phyloP scores from a whole-genome alignment of 345 rosid species.

The Murraya koenigii region DNA sequence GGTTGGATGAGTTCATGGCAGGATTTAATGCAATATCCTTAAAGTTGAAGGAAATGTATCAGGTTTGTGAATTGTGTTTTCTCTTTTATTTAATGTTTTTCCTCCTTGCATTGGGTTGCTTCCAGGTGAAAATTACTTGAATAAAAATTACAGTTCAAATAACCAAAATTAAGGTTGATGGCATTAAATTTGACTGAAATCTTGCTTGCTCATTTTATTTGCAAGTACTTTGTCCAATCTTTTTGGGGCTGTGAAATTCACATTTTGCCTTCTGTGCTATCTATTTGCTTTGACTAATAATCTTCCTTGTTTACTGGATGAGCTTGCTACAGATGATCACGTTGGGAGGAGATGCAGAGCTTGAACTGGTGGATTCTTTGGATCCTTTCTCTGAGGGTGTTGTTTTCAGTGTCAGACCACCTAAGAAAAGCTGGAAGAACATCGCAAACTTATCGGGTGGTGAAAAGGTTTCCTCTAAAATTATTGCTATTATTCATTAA shows the following conservation, averaged over 20 bases:
- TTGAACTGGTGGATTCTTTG: conserved; percentile 91
- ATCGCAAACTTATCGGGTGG: conserved; percentile 97
- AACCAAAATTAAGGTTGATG: background rate
- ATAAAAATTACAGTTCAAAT: background rate
- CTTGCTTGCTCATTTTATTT: background rate
- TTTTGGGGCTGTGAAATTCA: background rate
- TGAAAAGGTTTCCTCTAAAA: conserved; percentile 62
- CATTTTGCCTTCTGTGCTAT: background rate
- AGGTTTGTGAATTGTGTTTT: conserved; percentile 45
- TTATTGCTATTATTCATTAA: conserved; percentile 1
- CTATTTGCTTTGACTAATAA: background rate
- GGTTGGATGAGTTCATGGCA: conserved; percentile 98
- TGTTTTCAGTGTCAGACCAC: conserved; percentile 97
- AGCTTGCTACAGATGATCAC: conserved; percentile 75
- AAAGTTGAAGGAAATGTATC: conserved; percentile 98
- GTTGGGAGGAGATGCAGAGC: conserved; percentile 98
- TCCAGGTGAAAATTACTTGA: background rate
- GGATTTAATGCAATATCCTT: conserved; percentile 90
- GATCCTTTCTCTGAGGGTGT: conserved; percentile 99
- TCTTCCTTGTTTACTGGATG: conserved; percentile 4
- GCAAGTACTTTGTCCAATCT: background rate
- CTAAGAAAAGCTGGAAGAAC: conserved; percentile 98
- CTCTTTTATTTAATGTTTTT: too few relatives aligned
- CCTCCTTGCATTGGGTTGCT: background rate
- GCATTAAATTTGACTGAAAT: background rate